Percentiles rank a stretch among this genome's conserved stretches.
These are phyloP conservation scores for Oryza longistaminata DNA, from an alignment of 176 grass and related monocot species.

Conservation along the genomic window DNA sequence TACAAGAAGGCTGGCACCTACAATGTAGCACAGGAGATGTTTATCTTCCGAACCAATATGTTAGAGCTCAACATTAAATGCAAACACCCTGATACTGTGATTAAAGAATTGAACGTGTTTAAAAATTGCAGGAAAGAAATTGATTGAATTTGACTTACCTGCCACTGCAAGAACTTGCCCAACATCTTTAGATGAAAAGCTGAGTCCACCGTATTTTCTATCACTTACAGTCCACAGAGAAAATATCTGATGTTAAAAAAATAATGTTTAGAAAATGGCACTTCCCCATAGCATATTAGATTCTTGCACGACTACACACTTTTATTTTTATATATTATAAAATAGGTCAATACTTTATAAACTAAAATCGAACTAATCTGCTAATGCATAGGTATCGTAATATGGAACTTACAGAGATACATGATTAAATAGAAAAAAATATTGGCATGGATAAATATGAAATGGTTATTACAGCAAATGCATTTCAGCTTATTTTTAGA, in stretches of 20 bases:
- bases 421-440: neutral
- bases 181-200: conserved; percentile 63
- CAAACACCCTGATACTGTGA: too few species aligned
- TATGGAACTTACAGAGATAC: neutral
- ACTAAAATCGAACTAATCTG: neutral
- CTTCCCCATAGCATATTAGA: neutral
- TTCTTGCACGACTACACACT: neutral
- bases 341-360: neutral
- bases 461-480: neutral
- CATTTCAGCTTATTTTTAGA: neutral
- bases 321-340: neutral
- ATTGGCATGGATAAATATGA: neutral
- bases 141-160: conserved; percentile 32
- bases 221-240: conserved; percentile 71
- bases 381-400: neutral
- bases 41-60: neutral
- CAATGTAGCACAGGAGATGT: neutral
- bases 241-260: conserved; percentile 53
- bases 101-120: neutral
- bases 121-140: neutral
- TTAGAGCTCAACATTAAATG: too few species aligned
- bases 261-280: neutral
- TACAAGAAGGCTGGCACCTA: conserved; percentile 68
- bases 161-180: conserved; percentile 66
- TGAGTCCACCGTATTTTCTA: conserved; percentile 58